Evolutionary conservation across 129 eudicot species (phyloP), one percentile per base, ranked within the genome.

Genomic region (Silybum marianum): DNA sequence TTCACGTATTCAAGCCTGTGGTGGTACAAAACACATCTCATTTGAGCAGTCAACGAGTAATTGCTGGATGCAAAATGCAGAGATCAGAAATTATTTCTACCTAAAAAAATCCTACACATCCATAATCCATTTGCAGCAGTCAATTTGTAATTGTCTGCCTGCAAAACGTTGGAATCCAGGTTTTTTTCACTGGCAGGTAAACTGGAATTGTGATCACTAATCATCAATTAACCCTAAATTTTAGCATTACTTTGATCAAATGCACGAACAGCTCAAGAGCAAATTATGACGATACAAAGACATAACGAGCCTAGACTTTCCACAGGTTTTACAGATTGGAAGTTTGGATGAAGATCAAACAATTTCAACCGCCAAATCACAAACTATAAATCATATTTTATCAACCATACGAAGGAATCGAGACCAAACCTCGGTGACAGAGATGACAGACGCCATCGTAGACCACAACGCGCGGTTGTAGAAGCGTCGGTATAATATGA

Each of bases 371-470:
- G 66, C 8, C 13, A 51, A 28, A 76, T 62, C 22, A 60, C 22
- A 36, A 72, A 3, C n/a, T 18, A 74, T 7, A 46, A 14, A 48
- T 10, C 42, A 22, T 14, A 8, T 7, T 18, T 70, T 1, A 71
- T 28, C 25, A 8, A 58, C 23, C 1, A 58, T 18, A 58, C 10
- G 9, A 28, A 69, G 24, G 8, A 62, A 77, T 26, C 46, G 67
- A 26, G 3, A 19, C 46, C 11, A 83, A 81, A 95, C 99, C 98
- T 40, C 74, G 73, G 78, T 96, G 99, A 79, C 99, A 93, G 76
- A 96, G 97, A 85, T 86, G 99, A 80, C 99, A 96, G 36, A 96
- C 98, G 71, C 97, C 98, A 63, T 96, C 99, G 74, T 85, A 96
- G 3, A 96, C 71, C 69, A 96, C 92, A 73, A 96, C 98, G 16